Conservation (phyloP, 176 grass and related monocot genomes). For the Tuctoria greenei region DNA sequence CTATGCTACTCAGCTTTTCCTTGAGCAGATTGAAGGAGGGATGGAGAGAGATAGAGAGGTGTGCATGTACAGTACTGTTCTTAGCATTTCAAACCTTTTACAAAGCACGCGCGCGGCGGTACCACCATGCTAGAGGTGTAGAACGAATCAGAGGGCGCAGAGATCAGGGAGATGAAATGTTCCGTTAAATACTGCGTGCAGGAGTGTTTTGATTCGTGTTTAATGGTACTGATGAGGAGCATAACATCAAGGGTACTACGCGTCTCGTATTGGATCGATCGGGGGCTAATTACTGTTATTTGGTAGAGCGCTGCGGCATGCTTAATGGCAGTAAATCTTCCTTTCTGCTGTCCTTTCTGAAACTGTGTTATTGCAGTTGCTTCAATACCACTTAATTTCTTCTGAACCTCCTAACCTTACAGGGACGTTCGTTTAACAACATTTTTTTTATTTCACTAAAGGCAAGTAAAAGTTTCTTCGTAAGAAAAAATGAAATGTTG, state of each 20-base stretch:
- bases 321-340: not conserved
- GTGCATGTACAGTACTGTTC: not conserved
- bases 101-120: not conserved
- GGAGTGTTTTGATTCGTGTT: not conserved
- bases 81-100: conserved; percentile 31
- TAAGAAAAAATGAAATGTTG: not conserved
- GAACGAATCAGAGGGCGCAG: conserved; percentile 1
- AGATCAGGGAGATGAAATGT: not conserved
- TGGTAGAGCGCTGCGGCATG: not conserved
- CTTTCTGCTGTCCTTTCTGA: not conserved
- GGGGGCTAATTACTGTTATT: not conserved
- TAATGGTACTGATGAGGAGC: not conserved
- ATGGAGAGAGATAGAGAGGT: no score
- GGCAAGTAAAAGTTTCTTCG: no score
- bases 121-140: conserved; percentile 1
- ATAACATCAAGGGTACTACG: not conserved
- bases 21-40: not conserved
- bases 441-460: not conserved
- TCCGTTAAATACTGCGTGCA: not conserved
- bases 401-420: not conserved
- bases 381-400: not conserved
- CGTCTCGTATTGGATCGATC: not conserved
- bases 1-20: not conserved
- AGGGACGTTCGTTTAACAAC: not conserved
- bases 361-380: not conserved